Percentiles rank a stretch among this genome's conserved stretches.
Evolutionary conservation across 176 grass and related monocot species (phyloP).

Genomic region (Alopecurus myosuroides): DNA sequence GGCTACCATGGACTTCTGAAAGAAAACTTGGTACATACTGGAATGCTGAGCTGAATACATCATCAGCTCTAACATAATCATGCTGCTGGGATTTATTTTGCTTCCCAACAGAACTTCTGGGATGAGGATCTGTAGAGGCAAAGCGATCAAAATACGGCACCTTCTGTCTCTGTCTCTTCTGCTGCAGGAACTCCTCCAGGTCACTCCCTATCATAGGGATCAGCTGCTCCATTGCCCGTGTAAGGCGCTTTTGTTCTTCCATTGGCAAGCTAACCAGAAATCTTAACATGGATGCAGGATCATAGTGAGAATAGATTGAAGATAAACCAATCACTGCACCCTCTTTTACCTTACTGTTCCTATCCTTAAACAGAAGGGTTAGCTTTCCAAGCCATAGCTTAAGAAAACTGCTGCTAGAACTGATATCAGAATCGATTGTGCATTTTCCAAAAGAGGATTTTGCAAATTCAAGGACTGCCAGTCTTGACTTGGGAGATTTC

Average conservation of each 20-base stretch:
- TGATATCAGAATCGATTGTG: constrained; percentile 52
- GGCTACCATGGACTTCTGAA: not conserved
- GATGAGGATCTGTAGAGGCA: constrained; percentile 45
- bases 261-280: constrained; percentile 73
- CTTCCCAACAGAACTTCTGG: constrained; percentile 15
- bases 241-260: constrained; percentile 85
- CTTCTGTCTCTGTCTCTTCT: constrained; percentile 61
- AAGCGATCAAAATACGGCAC: constrained; percentile 41
- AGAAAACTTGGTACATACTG: constrained; percentile 21
- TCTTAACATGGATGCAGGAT: constrained; percentile 61
- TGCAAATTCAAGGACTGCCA: constrained; percentile 81
- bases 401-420: constrained; percentile 63
- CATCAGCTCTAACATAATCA: constrained; percentile 14
- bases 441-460: constrained; percentile 86
- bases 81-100: constrained; percentile 14
- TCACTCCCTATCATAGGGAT: constrained; percentile 69
- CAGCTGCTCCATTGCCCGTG: constrained; percentile 55
- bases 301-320: constrained; percentile 81
- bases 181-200: constrained; percentile 75
- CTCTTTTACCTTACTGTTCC: constrained; percentile 83
- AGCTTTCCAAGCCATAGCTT: constrained; percentile 94
- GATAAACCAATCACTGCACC: constrained; percentile 55
- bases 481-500: constrained; percentile 80
- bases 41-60: constrained; percentile 29
- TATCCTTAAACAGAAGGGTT: constrained; percentile 62